Percentiles rank a stretch among this genome's conserved stretches.
These are phyloP conservation scores for Boletus rex-veris DNA, from an alignment of 768 basidiomycete genomes.

Conservation along the genomic window DNA sequence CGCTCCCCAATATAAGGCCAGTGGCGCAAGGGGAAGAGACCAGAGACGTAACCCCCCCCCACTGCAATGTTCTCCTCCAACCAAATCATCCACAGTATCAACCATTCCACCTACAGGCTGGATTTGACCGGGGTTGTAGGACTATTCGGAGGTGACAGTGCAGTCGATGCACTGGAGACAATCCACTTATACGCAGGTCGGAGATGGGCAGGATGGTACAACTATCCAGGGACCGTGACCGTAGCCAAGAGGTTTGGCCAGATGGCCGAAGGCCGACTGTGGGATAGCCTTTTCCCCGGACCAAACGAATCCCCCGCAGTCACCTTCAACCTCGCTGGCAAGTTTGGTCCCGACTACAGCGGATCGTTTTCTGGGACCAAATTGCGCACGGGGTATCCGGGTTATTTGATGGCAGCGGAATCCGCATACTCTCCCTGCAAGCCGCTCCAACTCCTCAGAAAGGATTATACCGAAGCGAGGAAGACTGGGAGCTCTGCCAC, in stretches of 20 bases:
- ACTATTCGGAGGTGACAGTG: constrained; percentile 33
- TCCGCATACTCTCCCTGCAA: neutral
- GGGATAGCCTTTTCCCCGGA: constrained; percentile 35
- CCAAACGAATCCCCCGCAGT: constrained; percentile 22
- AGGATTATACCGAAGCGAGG: constrained; percentile 4
- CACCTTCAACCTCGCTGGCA: constrained; percentile 29
- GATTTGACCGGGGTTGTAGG: constrained; percentile 29
- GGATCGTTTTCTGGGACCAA: constrained; percentile 65
- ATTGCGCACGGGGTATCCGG: constrained; percentile 52
- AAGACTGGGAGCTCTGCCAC: constrained; percentile 12
- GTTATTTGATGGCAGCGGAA: constrained; percentile 40
- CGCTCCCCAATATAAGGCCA: constrained; percentile 7
- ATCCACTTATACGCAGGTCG: constrained; percentile 32
- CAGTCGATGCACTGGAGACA: constrained; percentile 29
- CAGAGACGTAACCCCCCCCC: neutral
- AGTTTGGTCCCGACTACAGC: constrained; percentile 60
- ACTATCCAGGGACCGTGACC: constrained; percentile 31
- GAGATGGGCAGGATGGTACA: constrained; percentile 36
- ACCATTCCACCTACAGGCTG: constrained; percentile 18
- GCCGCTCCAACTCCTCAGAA: constrained; percentile 1
- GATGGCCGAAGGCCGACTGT: constrained; percentile 24
- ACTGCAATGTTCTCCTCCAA: constrained; percentile 13
- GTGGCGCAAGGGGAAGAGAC: neutral
- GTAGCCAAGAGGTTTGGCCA: constrained; percentile 34
- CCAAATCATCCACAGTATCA: constrained; percentile 11